Evolutionary conservation across 2,329 filamentous ascomycete genomes (phyloP).

Genomic region (Cladophialophora immunda): DNA sequence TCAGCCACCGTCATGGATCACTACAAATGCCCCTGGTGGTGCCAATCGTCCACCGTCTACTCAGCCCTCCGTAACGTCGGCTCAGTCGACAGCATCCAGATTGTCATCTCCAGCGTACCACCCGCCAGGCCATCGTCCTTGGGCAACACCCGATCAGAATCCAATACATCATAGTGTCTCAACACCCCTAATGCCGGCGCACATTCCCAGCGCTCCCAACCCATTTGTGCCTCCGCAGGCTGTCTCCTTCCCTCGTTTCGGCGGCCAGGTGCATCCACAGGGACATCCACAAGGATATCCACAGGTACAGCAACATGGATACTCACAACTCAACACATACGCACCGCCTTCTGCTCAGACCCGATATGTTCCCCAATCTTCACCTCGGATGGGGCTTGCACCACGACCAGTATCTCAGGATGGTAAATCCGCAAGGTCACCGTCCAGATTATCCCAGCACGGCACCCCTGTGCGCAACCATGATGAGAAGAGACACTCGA

Average conservation of each 20-base stretch:
- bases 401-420: constrained; percentile 38
- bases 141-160: constrained; percentile 37
- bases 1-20: constrained; percentile 21
- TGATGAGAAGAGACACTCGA: constrained; percentile 33
- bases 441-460: constrained; percentile 37
- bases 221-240: constrained; percentile 28
- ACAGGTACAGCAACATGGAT: neutral
- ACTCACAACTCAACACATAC: constrained; percentile 9
- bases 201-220: constrained; percentile 33
- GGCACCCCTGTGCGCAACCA: constrained; percentile 24
- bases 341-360: constrained; percentile 11
- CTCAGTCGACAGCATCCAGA: constrained; percentile 30
- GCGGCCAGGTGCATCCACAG: constrained; percentile 16
- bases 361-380: constrained; percentile 26
- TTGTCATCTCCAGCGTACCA: constrained; percentile 33
- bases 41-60: constrained; percentile 23
- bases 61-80: constrained; percentile 29
- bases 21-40: constrained; percentile 6
- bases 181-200: constrained; percentile 36
- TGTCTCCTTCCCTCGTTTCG: constrained; percentile 27
- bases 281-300: too few relatives aligned
- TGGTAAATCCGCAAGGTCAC: constrained; percentile 37
- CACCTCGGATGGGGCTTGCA: constrained; percentile 26
- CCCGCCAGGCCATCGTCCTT: constrained; percentile 36
- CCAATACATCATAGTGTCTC: constrained; percentile 37